phyloP scores from a whole-genome alignment of 2,329 filamentous ascomycete species.

The Paecilomyces niveus region DNA sequence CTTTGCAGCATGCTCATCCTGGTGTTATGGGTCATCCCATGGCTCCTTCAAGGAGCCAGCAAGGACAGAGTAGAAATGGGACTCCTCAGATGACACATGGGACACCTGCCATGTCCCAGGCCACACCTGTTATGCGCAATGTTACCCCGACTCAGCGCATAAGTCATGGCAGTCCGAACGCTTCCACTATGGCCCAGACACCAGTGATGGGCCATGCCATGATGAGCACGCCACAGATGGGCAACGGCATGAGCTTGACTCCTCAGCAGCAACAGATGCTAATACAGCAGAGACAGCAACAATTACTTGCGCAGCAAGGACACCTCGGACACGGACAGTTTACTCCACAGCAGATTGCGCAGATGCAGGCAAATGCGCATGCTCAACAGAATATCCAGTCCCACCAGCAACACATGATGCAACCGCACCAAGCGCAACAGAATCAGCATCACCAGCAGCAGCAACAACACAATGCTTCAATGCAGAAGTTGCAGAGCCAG shows the following conservation, averaged over 20 bases:
- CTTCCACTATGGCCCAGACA: conserved; percentile 34
- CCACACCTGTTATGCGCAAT: conserved; percentile 42
- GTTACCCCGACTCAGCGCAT: conserved; percentile 41
- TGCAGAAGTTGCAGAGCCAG: conserved; percentile 13
- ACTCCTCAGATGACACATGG: conserved; percentile 42
- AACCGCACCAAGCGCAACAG: conserved; percentile 26
- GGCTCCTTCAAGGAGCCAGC: conserved; percentile 38
- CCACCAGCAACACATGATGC: conserved; percentile 34
- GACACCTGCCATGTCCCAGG: conserved; percentile 40
- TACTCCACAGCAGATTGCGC: conserved; percentile 34
- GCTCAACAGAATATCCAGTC: conserved; percentile 41
- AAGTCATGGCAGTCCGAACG: conserved; percentile 39
- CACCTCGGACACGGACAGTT: conserved; percentile 27
- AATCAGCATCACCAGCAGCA: conserved; percentile 20
- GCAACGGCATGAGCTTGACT: conserved; percentile 27
- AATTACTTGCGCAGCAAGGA: conserved; percentile 31
- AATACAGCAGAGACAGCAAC: conserved; percentile 31
- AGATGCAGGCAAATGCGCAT: conserved; percentile 37
- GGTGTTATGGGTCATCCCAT: conserved; percentile 39
- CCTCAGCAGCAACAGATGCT: conserved; percentile 35
- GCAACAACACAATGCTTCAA: conserved; percentile 13
- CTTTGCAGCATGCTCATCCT: conserved; percentile 41
- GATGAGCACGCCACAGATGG: conserved; percentile 33
- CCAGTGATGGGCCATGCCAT: conserved; percentile 40
- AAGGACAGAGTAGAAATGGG: conserved; percentile 40